phyloP scores from a whole-genome alignment of 1,139 yeast species.

The Geotrichum cucujoidarum region DNA sequence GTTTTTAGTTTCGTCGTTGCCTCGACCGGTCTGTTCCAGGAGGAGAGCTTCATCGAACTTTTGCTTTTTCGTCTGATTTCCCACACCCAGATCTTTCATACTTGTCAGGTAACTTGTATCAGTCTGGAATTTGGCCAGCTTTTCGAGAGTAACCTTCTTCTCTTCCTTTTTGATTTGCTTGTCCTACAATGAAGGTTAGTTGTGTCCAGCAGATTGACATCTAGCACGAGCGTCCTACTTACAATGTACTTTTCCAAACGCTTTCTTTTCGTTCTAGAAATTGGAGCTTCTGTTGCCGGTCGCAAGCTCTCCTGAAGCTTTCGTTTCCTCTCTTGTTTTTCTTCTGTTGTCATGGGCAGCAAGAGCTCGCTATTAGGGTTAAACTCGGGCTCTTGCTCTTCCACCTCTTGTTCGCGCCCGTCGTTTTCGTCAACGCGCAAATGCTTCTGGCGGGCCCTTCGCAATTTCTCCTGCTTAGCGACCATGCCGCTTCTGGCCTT shows the following conservation, averaged over 20 bases:
- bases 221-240: slow-evolving; percentile 20
- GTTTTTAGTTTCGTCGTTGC: slow-evolving; percentile 56
- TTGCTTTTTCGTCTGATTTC: slow-evolving; percentile 66
- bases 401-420: slow-evolving; percentile 44
- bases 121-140: slow-evolving; percentile 57
- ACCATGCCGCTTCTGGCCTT: slow-evolving; percentile 83
- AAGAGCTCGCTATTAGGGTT: slow-evolving; percentile 63
- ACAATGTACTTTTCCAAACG: slow-evolving; percentile 44
- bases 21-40: slow-evolving; percentile 69
- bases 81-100: slow-evolving; percentile 72
- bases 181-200: slow-evolving; percentile 45
- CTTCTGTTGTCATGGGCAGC: slow-evolving; percentile 47
- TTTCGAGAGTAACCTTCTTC: slow-evolving; percentile 68
- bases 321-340: slow-evolving; percentile 61
- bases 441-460: slow-evolving; percentile 63
- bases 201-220: not conserved
- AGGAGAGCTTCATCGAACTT: slow-evolving; percentile 69
- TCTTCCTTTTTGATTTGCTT: slow-evolving; percentile 89
- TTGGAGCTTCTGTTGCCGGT: slow-evolving; percentile 54
- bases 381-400: slow-evolving; percentile 24
- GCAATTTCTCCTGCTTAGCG: slow-evolving; percentile 70
- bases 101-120: slow-evolving; percentile 68
- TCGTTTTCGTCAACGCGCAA: slow-evolving; percentile 29
- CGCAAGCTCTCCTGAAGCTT: slow-evolving; percentile 55
- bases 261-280: slow-evolving; percentile 71